A percentile compares a stretch with the other conserved stretches of the same genome.
Evolutionary conservation across 345 rosid genomes (phyloP).

Genomic region (Rhodamnia rubescens): DNA sequence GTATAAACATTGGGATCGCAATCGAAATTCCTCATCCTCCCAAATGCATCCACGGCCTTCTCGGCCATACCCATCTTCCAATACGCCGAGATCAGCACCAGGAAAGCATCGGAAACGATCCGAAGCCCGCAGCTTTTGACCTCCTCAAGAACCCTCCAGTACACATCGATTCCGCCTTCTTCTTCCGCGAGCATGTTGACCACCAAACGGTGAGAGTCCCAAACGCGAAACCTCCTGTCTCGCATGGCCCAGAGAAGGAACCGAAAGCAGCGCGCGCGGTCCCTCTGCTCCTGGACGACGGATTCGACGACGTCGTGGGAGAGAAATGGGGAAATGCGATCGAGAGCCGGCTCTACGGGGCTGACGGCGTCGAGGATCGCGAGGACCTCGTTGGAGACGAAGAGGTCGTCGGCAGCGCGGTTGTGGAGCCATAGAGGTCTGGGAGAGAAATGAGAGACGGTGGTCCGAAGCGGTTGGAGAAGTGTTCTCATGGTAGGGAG

Average conservation of each 20-base stretch:
- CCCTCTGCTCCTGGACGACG: constrained; percentile 38
- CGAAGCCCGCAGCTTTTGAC: constrained; percentile 19
- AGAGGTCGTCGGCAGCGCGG: constrained; percentile 3
- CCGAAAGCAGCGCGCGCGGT: constrained; percentile 42
- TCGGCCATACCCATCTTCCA: constrained; percentile 40
- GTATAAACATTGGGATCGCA: constrained; percentile 58
- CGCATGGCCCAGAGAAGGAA: constrained; percentile 74
- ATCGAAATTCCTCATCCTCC: constrained; percentile 54
- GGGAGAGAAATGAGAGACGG: neutral
- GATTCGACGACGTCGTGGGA: constrained; percentile 21
- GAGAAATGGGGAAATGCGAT: neutral
- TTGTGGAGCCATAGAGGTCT: neutral
- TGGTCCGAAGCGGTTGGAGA: neutral
- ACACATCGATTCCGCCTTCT: constrained; percentile 35
- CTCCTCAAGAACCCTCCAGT: constrained; percentile 54
- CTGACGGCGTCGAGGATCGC: constrained; percentile 24
- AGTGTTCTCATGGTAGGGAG: neutral
- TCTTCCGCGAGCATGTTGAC: constrained; percentile 35
- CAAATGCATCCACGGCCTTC: constrained; percentile 68
- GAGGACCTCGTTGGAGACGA: constrained; percentile 35
- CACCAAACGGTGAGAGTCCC: constrained; percentile 15
- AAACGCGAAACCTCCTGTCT: constrained; percentile 32
- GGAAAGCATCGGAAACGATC: constrained; percentile 38
- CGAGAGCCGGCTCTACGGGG: constrained; percentile 3
- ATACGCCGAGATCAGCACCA: constrained; percentile 47